Evolutionary conservation across 208 protist genomes (phyloP), one percentile per base, ranked within the genome.

Genomic region (Trypanosoma congolense): DNA sequence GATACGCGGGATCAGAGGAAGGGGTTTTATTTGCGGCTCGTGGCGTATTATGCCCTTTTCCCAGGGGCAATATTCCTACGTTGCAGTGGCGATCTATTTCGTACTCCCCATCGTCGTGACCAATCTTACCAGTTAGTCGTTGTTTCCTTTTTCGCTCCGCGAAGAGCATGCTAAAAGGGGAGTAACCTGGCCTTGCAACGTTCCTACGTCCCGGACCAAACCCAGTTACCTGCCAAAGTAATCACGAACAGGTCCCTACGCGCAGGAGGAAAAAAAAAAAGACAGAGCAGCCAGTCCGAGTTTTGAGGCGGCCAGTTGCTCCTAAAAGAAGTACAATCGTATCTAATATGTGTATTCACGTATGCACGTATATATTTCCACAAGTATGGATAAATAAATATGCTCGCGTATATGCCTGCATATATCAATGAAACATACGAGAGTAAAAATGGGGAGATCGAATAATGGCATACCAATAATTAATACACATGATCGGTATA

Each of bases 71-170:
- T 21, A 28, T 41, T 9, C 28, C 43, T 14, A 47, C 38, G 24
- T 43, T 29, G 9, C 65, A 57, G 9, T 83, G 66, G 28, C 65
- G 67, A 42, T 71, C 65, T 8, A 93, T 65, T 14, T 73, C 46
- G 61, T 93, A 93, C 21, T 77, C 55, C 44, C 81, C 85, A 44
- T 90, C 83, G 12, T 79, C 73, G 55, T 93, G 87, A 16, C 82
- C 82, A 67, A 93, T 90, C 45, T 93, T 93, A 16, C 74, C 87
- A 14, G 80, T 65, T 25, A 91, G 47, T 57, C 69, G 62, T 61
- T 89, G 74, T 53, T 72, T 69, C 56, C 80, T 79, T 18, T 75
- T 73, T 4, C 80, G 69, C 28, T 69, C 61, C 6, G 68, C 80
- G 21, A 80, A 59, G 9, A 85, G 76, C 64, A 89, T 65, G 53